Conservation (phyloP, 495 filamentous ascomycete species). For the Emericellopsis terricola region DNA sequence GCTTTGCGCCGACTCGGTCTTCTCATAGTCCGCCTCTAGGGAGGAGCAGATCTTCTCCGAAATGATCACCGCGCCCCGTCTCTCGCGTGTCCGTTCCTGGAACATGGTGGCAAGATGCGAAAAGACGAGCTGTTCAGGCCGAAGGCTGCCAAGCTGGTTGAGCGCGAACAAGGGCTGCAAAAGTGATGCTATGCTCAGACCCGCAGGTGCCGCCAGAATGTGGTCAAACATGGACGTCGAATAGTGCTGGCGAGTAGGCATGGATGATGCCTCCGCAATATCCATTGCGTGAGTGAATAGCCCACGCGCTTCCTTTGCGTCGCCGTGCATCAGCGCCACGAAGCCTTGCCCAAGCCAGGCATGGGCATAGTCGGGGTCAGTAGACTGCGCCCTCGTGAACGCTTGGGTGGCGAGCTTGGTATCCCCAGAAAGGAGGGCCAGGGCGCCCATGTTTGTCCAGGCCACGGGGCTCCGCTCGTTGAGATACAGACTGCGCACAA, state of each 20-base stretch:
- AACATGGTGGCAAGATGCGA: slow-evolving; percentile 67
- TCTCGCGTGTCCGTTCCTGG: slow-evolving; percentile 59
- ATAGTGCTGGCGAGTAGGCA: slow-evolving; percentile 58
- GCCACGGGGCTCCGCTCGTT: slow-evolving; percentile 67
- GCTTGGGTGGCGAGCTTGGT: slow-evolving; percentile 67
- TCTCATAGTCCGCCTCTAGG: slow-evolving; percentile 69
- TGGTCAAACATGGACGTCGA: slow-evolving; percentile 63
- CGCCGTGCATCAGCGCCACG: slow-evolving; percentile 56
- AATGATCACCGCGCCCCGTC: slow-evolving; percentile 39
- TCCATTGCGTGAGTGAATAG: slow-evolving; percentile 95
- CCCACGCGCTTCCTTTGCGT: slow-evolving; percentile 53
- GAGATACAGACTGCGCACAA: slow-evolving; percentile 83
- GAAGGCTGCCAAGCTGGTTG: slow-evolving; percentile 53
- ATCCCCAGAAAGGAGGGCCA: slow-evolving; percentile 75
- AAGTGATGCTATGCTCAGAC: slow-evolving; percentile 39
- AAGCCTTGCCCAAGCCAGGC: slow-evolving; percentile 92
- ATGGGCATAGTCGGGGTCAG: slow-evolving; percentile 78
- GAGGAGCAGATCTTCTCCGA: slow-evolving; percentile 45
- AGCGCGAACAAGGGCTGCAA: slow-evolving; percentile 71
- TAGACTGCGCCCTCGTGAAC: slow-evolving; percentile 80
- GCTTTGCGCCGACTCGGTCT: slow-evolving; percentile 51
- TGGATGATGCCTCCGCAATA: slow-evolving; percentile 58
- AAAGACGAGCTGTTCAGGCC: slow-evolving; percentile 45
- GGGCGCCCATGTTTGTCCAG: slow-evolving; percentile 81
- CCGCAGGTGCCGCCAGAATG: slow-evolving; percentile 33